Evolutionary conservation across 164 flowering plant genomes (phyloP), one percentile per base, ranked within the genome.

Genomic region (Euptelea pleiosperma): DNA sequence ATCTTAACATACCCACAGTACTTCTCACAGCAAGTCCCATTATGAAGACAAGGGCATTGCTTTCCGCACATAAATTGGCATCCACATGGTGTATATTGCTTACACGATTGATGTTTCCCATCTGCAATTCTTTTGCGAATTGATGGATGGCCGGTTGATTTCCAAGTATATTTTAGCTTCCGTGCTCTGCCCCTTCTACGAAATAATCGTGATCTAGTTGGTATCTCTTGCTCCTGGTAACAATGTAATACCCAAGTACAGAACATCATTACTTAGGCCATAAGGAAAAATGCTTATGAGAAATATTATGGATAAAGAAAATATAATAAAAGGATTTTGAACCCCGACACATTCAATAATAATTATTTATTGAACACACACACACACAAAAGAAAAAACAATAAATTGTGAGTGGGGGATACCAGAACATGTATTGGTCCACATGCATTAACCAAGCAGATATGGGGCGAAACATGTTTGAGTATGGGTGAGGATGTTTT

Each of bases 11-110:
- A 91, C 99, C 99, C 99, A 61, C 99, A 94, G 60, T 94, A 94
- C 73, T 94, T 94, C 51, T 94, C 99, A 58, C 99, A 94, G 77
- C 96, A 87, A 42, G 93, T 91, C 68, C 93, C 98, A 73, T 82
- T 82, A 36, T 71, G 64, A 25, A 75, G 73, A 71, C 99, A 94
- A 51, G 99, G 63, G 69, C 99, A 94, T 43, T 91, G 73, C 72
- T 94, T 91, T 65, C 96, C 96, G 60, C 99, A 93, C 76, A 77
- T 67, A 15, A 70, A 63, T 64, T 78, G 73, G 71, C 99, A 93
- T 43, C 81, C 82, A 67, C 99, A 94, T 60, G 99, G 99, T 60
- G 82, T 74, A 64, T 88, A 94, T 34, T 85, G 98, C 72, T 77
- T 91, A 63, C 85, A 79, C 3, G 85, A 66, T 63, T 77, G 82